A percentile compares a stretch with the other conserved stretches of the same genome.
Evolutionary conservation across 306 rosid genomes (phyloP).

Genomic region (Glycine tomentella): DNA sequence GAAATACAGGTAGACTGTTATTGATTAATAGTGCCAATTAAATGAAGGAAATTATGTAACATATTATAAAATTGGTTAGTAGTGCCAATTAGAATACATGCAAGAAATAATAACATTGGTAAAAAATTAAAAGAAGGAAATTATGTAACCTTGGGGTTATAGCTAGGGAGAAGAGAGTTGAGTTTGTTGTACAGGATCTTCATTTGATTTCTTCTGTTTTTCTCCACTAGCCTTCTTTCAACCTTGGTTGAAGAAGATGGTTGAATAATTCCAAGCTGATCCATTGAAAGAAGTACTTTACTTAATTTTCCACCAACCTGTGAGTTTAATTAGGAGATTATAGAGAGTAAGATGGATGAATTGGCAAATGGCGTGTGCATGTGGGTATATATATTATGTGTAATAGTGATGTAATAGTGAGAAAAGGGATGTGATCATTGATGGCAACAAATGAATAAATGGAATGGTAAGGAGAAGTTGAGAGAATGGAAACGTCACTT

Average conservation of each 20-base stretch:
- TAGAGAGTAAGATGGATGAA: neutral
- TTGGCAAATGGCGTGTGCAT: neutral
- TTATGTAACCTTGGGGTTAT: slow-evolving; percentile 51
- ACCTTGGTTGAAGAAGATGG: slow-evolving; percentile 56
- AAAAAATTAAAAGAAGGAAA: too few species aligned
- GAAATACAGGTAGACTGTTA: neutral
- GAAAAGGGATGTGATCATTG: neutral
- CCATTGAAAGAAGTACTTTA: neutral
- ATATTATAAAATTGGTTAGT: too few species aligned
- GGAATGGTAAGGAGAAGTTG: neutral
- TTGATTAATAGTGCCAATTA: too few species aligned
- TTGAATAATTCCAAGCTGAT: slow-evolving; percentile 38
- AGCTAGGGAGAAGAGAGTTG: slow-evolving; percentile 71
- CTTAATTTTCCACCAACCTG: neutral
- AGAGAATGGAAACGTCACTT: slow-evolving; percentile 28
- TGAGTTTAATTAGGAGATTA: neutral
- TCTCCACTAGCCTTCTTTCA: slow-evolving; percentile 77
- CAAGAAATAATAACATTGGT: neutral
- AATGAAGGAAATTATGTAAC: too few species aligned
- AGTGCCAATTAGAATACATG: neutral
- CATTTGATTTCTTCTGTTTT: slow-evolving; percentile 88
- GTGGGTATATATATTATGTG: neutral
- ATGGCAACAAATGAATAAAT: neutral
- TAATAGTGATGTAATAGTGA: neutral
- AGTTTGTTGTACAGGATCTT: slow-evolving; percentile 76